Percentiles rank a stretch among this genome's conserved stretches.
Evolutionary conservation across 495 filamentous ascomycete genomes (phyloP).

Genomic region (Annulohypoxylon bovei): DNA sequence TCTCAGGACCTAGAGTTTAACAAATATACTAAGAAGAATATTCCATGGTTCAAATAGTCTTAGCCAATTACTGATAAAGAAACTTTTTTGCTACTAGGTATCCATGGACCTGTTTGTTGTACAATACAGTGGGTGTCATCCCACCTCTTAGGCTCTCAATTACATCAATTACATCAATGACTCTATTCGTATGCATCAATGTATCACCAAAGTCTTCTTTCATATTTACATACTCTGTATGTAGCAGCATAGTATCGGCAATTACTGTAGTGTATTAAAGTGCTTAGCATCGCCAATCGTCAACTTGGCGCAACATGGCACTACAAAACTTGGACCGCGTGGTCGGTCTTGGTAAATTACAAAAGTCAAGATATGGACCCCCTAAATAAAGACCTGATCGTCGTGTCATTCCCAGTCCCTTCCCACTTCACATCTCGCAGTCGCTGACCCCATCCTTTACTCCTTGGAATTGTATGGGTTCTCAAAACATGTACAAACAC

Average conservation of each 20-base stretch:
- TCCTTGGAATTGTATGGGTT: not conserved
- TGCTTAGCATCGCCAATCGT: conserved; percentile 8
- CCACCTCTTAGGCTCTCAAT: too few relatives aligned
- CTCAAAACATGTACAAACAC: not conserved
- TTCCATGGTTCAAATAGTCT: not conserved
- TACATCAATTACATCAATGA: not conserved
- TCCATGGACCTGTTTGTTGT: not conserved
- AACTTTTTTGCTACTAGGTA: not conserved
- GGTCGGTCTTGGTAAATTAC: conserved; percentile 38
- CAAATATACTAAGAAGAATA: not conserved
- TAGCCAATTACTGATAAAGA: not conserved
- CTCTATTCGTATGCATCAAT: not conserved
- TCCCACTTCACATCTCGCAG: conserved; percentile 5
- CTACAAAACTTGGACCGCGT: conserved; percentile 31
- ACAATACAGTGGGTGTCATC: not conserved
- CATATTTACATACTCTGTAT: not conserved
- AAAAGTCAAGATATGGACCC: conserved; percentile 9
- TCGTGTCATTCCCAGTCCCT: conserved; percentile 24
- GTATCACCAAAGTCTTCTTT: conserved; percentile 12
- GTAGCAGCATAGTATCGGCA: not conserved
- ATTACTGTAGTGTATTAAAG: not conserved
- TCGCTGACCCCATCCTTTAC: not conserved
- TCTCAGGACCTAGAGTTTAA: not conserved
- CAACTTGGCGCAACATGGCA: conserved; percentile 26
- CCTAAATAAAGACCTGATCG: conserved; percentile 10